phyloP scores from a whole-genome alignment of 768 basidiomycete genomes.

The Clavulina sp. region DNA sequence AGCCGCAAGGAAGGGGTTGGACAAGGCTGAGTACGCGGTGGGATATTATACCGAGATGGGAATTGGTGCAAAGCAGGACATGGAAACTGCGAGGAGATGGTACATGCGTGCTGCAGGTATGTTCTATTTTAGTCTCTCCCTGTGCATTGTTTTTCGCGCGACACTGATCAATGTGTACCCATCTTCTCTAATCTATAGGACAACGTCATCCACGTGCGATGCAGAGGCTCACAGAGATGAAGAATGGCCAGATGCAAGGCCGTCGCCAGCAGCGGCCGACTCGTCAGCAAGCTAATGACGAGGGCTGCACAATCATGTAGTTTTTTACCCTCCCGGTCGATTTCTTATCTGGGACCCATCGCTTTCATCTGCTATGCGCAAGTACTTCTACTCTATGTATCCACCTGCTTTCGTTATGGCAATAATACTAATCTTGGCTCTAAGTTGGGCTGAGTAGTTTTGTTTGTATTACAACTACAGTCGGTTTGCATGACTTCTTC shows the following conservation, averaged over 20 bases:
- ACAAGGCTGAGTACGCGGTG: slow-evolving; percentile 96
- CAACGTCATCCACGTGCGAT: slow-evolving; percentile 98
- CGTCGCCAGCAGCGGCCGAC: slow-evolving; percentile 70
- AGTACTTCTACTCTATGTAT: not conserved
- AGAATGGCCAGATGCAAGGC: slow-evolving; percentile 68
- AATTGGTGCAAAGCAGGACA: slow-evolving; percentile 90
- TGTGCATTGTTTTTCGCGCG: not conserved
- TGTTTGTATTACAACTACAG: too few relatives aligned
- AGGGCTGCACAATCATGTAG: slow-evolving; percentile 56
- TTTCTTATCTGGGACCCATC: not conserved
- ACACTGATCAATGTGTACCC: not conserved
- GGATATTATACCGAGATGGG: slow-evolving; percentile 97
- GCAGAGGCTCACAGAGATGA: slow-evolving; percentile 90
- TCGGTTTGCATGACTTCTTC: too few relatives aligned
- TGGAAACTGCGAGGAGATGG: slow-evolving; percentile 94
- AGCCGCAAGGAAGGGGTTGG: slow-evolving; percentile 89
- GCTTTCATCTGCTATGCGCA: not conserved
- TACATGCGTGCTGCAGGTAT: slow-evolving; percentile 97
- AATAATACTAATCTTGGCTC: not conserved
- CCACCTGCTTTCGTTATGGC: not conserved
- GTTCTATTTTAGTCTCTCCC: slow-evolving; percentile 16
- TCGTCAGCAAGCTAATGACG: slow-evolving; percentile 81
- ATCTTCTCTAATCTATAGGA: slow-evolving; percentile 29
- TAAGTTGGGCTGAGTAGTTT: too few relatives aligned
- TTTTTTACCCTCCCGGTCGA: not conserved